phyloP scores from a whole-genome alignment of 768 basidiomycete genomes.

The Coprinopsis cinerea region DNA sequence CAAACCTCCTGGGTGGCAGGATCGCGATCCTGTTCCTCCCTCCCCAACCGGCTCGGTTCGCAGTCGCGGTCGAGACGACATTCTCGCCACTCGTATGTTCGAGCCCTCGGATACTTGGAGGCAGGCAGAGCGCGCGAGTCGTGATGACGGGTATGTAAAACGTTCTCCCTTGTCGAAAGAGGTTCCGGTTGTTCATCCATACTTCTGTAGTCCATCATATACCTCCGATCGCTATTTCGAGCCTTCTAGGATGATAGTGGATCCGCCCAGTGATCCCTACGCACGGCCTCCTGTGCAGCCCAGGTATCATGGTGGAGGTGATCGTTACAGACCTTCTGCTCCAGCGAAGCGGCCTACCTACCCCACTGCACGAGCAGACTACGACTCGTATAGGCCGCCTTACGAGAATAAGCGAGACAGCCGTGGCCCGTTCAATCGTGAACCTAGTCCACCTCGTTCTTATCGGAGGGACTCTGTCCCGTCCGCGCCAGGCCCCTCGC shows the following conservation, averaged over 20 bases:
- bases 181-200: conserved; percentile 1
- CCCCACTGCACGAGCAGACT: conserved; percentile 27
- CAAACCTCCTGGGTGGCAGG: conserved; percentile 29
- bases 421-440: conserved; percentile 18
- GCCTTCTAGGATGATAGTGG: conserved; percentile 24
- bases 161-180: conserved; percentile 8
- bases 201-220: conserved; percentile 13
- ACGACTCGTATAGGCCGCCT: conserved; percentile 49
- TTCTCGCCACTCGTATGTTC: conserved; percentile 46
- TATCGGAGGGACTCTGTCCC: conserved; percentile 20
- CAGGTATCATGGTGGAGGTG: conserved; percentile 24
- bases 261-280: conserved; percentile 29
- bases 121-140: conserved; percentile 39
- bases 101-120: conserved; percentile 75
- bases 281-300: conserved; percentile 27
- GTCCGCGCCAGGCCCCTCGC: conserved; percentile 17
- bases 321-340: conserved; percentile 46
- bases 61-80: conserved; percentile 25
- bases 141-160: conserved; percentile 36
- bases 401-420: conserved; percentile 29
- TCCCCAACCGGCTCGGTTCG: conserved; percentile 30
- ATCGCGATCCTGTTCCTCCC: conserved; percentile 35
- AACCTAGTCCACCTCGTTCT: conserved; percentile 14
- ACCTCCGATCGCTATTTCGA: conserved; percentile 28
- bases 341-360: conserved; percentile 34